Conservation (phyloP, 2,329 filamentous ascomycete genomes). For the Trichoderma pleuroti region DNA sequence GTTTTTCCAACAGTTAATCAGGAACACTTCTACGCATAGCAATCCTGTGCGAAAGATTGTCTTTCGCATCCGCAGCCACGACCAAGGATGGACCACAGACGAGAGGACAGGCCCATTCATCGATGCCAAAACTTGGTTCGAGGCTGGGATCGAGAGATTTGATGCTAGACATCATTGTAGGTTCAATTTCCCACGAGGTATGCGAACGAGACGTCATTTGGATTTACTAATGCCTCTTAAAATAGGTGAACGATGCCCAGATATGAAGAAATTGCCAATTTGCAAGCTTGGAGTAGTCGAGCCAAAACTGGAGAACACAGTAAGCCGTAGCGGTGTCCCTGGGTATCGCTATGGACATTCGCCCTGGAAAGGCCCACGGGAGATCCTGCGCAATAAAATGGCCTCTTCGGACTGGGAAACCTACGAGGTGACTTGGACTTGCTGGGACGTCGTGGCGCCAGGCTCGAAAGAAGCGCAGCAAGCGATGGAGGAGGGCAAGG, state of each 20-base stretch:
- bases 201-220: neutral
- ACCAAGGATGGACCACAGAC: constrained; percentile 54
- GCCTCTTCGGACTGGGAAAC: constrained; percentile 34
- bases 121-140: constrained; percentile 61
- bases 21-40: constrained; percentile 39
- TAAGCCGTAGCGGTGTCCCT: too few relatives aligned
- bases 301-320: neutral
- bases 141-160: constrained; percentile 57
- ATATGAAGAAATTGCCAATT: neutral
- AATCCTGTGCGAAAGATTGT: constrained; percentile 59
- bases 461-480: constrained; percentile 39
- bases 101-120: constrained; percentile 20
- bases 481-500: constrained; percentile 44
- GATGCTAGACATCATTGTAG: constrained; percentile 32
- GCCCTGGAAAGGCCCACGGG: constrained; percentile 23
- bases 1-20: constrained; percentile 34
- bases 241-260: neutral
- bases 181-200: neutral
- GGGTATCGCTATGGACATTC: neutral
- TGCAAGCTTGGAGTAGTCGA: constrained; percentile 13
- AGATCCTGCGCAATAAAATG: constrained; percentile 48
- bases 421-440: constrained; percentile 53
- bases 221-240: neutral
- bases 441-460: constrained; percentile 44
- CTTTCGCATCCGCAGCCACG: constrained; percentile 54